Conservation (phyloP, 768 basidiomycete genomes). For the Austroboletus festivus region DNA sequence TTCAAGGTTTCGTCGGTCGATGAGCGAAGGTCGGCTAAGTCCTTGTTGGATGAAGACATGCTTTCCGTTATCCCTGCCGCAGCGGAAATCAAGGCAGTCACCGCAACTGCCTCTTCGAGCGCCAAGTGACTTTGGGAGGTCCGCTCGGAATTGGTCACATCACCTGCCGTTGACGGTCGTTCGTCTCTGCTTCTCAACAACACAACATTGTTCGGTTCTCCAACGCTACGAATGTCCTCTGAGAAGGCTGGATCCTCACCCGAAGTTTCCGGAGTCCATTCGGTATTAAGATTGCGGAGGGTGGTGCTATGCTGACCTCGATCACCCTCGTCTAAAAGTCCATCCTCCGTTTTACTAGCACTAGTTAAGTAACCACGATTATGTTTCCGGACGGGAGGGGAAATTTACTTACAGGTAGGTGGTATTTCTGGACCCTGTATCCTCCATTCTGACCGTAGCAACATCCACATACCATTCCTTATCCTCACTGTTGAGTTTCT, state of each 20-base stretch:
- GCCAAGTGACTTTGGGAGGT: neutral
- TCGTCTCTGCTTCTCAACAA: neutral
- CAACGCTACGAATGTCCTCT: neutral
- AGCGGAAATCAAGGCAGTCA: neutral
- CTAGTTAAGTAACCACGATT: neutral
- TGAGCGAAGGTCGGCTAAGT: neutral
- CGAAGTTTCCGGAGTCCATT: neutral
- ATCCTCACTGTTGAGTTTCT: neutral
- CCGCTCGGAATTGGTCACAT: neutral
- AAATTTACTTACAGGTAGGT: neutral
- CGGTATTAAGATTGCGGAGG: neutral
- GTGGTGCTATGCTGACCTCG: neutral
- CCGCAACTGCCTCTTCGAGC: neutral
- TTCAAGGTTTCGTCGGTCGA: neutral
- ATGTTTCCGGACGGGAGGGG: neutral
- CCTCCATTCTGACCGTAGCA: neutral
- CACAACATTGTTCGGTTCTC: neutral
- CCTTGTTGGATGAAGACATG: neutral
- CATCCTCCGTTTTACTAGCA: neutral
- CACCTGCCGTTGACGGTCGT: neutral
- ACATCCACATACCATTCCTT: neutral
- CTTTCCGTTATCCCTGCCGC: neutral
- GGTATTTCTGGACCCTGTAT: neutral
- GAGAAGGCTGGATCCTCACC: neutral
- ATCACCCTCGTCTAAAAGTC: neutral